phyloP scores from a whole-genome alignment of 805 yeast species.

The Debaryomyces prosopidis region DNA sequence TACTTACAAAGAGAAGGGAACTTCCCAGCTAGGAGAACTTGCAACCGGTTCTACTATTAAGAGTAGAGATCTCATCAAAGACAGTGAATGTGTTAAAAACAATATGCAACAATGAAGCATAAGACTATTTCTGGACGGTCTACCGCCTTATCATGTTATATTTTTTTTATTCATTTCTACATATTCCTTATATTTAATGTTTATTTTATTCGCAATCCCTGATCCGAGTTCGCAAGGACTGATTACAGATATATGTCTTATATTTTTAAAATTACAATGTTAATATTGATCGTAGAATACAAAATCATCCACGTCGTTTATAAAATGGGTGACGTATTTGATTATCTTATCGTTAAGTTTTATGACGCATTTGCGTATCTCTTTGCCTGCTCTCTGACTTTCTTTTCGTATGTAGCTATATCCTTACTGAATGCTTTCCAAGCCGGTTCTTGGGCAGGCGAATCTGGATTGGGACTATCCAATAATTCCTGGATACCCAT shows the following conservation, averaged over 20 bases:
- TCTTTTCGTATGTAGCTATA: conserved; percentile 66
- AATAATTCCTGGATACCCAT: conserved; percentile 91
- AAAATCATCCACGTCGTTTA: too few species aligned
- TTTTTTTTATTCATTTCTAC: background rate
- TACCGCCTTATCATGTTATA: background rate
- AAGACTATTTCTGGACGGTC: too few species aligned
- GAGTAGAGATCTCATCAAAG: conserved; percentile 52
- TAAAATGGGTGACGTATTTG: too few species aligned
- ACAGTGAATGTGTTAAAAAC: conserved; percentile 6
- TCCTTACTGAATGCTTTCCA: conserved; percentile 83
- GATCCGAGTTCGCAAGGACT: too few species aligned
- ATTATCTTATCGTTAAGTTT: background rate
- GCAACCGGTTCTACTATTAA: conserved; percentile 35
- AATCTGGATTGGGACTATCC: conserved; percentile 87
- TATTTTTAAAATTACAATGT: background rate
- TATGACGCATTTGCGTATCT: conserved; percentile 50
- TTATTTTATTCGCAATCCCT: background rate
- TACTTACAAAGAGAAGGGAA: conserved; percentile 94
- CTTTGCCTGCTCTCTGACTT: conserved; percentile 79
- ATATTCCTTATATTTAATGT: background rate
- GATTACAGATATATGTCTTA: background rate
- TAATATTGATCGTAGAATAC: too few species aligned
- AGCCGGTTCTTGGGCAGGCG: conserved; percentile 98
- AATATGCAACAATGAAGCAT: background rate
- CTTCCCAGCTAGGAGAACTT: conserved; percentile 61